Conservation (phyloP, 805 yeast species). For the Torulaspora franciscae region DNA sequence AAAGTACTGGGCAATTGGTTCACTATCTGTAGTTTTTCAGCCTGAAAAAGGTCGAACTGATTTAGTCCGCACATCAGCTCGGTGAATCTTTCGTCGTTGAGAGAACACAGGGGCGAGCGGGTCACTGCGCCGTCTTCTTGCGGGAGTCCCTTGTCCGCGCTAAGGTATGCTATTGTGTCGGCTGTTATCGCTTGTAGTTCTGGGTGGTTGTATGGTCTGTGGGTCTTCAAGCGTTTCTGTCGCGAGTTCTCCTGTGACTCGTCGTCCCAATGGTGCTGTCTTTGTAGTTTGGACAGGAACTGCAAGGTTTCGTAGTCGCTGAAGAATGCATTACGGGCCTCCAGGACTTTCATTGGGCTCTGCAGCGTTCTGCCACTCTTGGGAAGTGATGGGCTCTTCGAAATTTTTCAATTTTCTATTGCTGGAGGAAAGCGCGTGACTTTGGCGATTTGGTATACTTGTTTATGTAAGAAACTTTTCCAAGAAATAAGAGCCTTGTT, state of each 20-base stretch:
- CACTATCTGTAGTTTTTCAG: constrained; percentile 78
- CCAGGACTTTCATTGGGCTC: constrained; percentile 41
- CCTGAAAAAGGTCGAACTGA: constrained; percentile 59
- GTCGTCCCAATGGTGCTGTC: constrained; percentile 36
- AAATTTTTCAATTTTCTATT: not conserved
- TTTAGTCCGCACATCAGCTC: constrained; percentile 31
- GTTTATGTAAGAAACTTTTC: not conserved
- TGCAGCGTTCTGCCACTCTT: not conserved
- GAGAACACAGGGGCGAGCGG: constrained; percentile 25
- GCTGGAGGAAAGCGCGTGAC: not conserved
- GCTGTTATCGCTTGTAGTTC: constrained; percentile 36
- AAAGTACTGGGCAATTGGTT: constrained; percentile 74
- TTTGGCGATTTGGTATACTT: not conserved
- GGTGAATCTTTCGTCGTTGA: constrained; percentile 31
- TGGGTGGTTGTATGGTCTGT: constrained; percentile 33
- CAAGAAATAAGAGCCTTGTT: constrained; percentile 13
- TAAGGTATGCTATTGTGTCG: constrained; percentile 32
- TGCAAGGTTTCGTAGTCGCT: constrained; percentile 54
- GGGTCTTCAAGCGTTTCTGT: constrained; percentile 27
- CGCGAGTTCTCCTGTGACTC: constrained; percentile 17
- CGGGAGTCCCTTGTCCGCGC: constrained; percentile 18
- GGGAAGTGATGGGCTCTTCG: constrained; percentile 1
- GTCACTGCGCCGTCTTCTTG: constrained; percentile 21
- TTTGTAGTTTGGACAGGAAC: constrained; percentile 44
- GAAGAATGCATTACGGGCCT: constrained; percentile 48